phyloP scores from a whole-genome alignment of 371 early-diverging fungal genomes.

The Haplosporangium sp. region DNA sequence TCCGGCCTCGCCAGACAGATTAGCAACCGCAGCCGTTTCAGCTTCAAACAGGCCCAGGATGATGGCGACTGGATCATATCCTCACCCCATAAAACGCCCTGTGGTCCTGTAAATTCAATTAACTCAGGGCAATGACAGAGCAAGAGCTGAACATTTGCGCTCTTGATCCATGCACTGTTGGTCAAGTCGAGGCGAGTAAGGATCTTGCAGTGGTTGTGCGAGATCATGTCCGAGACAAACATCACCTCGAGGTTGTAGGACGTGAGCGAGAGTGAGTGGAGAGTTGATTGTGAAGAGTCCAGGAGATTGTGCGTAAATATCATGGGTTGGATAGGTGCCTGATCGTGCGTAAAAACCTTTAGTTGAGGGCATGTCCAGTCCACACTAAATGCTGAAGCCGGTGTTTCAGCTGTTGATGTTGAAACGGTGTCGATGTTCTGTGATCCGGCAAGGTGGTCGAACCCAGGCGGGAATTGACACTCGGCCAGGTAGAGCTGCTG shows the following conservation, averaged over 20 bases:
- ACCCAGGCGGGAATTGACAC: constrained; percentile 10
- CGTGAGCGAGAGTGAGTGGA: constrained; percentile 7
- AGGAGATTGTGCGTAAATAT: constrained; percentile 13
- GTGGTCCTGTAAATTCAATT: constrained; percentile 27
- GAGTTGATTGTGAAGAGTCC: constrained; percentile 1
- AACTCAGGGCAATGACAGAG: constrained; percentile 25
- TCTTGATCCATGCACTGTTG: constrained; percentile 20
- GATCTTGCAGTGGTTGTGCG: not conserved
- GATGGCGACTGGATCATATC: constrained; percentile 9
- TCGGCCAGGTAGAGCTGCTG: constrained; percentile 6
- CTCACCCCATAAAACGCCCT: constrained; percentile 34
- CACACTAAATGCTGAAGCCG: not conserved
- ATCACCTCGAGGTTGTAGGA: constrained; percentile 5
- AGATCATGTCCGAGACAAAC: constrained; percentile 8
- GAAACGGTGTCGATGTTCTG: too few relatives aligned
- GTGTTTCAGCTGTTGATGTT: not conserved
- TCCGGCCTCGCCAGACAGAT: constrained; percentile 39
- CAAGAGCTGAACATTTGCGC: constrained; percentile 12
- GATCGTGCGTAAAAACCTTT: constrained; percentile 5
- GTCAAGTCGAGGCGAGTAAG: constrained; percentile 18
- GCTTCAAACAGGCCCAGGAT: constrained; percentile 21
- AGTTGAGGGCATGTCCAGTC: constrained; percentile 34
- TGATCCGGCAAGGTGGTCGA: not conserved
- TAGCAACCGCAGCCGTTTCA: constrained; percentile 14
- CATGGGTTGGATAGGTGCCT: not conserved